Base-by-base conservation (phyloP, 2,329 filamentous ascomycete species). In the Ceratocystis eucalypticola region DNA sequence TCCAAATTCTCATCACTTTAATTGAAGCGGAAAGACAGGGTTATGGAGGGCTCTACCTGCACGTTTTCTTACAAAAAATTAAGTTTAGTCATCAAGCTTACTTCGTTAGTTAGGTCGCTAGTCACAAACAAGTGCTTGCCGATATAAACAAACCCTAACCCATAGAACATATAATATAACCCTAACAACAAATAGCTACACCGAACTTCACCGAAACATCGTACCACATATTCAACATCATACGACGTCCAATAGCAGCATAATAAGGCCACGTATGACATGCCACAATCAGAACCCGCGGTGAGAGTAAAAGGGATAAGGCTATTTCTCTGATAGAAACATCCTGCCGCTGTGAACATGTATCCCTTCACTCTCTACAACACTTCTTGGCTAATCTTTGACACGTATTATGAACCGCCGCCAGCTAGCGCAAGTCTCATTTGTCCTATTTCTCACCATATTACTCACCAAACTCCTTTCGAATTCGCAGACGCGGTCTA, bases 361-460 rank as follows among this genome's bases (percentile, higher is more conserved):
- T 37, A 20, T n/a, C n/a, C 48, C 1, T 33, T 59, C 28, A 20
- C 28, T 59, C 7, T n/a, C 12, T 25, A 59, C 3, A 59, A 20
- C 55, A 59, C 15, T n/a, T 37, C 8, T 7, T 10, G n/a, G 6
- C 25, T 37, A 12, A 37, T 59, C 55, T 59, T 59, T 25, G 28
- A 28, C 55, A 41, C 25, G 28, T 59, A 59, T 37, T n/a, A 59
- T 59, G 55, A 59, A 37, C 30, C 55, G 28, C 17, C 55, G 55
- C 55, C 55, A 59, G 33, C 55, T 59, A 59, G 28, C 28, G 28
- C 55, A 59, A 59, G 55, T 59, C 17, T 59, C 55, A 37, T 30
- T 59, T n/a, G 55, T 59, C 15, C 25, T 37, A 7, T 33, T 59
- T n/a, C 17, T 59, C 55, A 59, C 55, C 25, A 17, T 59, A 8